Evolutionary conservation across 1,139 yeast genomes (phyloP).

Genomic region (Entelexis paramagnoliae): DNA sequence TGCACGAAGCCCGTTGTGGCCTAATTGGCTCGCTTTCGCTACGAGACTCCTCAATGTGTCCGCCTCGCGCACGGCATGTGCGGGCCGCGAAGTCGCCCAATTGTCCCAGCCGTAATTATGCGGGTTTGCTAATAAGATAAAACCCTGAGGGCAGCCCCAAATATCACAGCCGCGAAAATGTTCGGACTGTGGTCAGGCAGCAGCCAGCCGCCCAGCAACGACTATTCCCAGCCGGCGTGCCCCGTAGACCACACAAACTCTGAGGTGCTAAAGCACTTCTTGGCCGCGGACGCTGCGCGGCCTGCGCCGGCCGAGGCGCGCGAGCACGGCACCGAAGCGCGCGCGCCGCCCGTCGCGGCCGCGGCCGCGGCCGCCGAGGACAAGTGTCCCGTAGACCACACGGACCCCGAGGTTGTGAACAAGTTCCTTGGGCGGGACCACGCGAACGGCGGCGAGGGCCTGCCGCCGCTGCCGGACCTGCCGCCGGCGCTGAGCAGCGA

Average conservation of each 20-base stretch:
- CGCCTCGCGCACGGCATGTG: too few species aligned
- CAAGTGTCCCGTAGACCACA: constrained; percentile 32
- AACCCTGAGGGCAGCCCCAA: not conserved
- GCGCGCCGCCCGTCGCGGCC: too few species aligned
- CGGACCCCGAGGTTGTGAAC: constrained; percentile 21
- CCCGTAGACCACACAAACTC: constrained; percentile 31
- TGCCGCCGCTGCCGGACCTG: constrained; percentile 23
- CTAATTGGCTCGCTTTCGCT: too few species aligned
- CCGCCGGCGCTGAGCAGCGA: constrained; percentile 40
- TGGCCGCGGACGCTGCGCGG: constrained; percentile 29
- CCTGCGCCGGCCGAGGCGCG: too few species aligned
- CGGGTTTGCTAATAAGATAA: not conserved
- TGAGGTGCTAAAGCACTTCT: constrained; percentile 13
- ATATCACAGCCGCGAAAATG: not conserved
- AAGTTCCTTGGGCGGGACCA: constrained; percentile 18
- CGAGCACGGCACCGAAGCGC: too few species aligned
- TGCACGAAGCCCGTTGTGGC: too few species aligned
- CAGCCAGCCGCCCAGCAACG: not conserved
- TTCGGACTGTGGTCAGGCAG: constrained; percentile 3
- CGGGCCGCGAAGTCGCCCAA: too few species aligned
- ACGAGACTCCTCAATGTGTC: too few species aligned
- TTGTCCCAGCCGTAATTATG: not conserved
- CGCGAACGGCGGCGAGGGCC: constrained; percentile 28
- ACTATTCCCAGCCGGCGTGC: constrained; percentile 19
- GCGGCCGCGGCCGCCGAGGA: not conserved